phyloP scores from a whole-genome alignment of 305 asterid genomes.

The Fraxinus sp. region DNA sequence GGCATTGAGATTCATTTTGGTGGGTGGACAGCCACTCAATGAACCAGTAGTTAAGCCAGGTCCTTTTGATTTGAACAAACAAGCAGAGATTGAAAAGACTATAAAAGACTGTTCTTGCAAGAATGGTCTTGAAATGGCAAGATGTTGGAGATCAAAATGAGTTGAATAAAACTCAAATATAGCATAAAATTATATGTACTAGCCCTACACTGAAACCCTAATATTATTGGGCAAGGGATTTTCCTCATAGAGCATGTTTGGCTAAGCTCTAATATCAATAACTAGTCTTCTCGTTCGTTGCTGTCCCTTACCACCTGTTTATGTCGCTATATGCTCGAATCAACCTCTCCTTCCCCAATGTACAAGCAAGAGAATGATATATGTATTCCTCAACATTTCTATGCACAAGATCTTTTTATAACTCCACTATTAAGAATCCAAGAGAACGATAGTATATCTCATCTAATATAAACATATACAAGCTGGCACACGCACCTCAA shows the following conservation, averaged over 20 bases:
- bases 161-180: background rate
- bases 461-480: background rate
- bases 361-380: background rate
- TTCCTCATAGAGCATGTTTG: background rate
- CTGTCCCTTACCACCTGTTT: background rate
- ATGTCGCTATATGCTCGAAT: background rate
- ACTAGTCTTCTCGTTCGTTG: background rate
- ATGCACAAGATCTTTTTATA: background rate
- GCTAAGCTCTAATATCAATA: background rate
- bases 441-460: background rate
- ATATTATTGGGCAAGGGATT: background rate
- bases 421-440: background rate
- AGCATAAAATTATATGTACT: background rate
- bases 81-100: slow-evolving; percentile 74
- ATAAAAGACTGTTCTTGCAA: slow-evolving; percentile 70
- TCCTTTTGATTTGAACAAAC: slow-evolving; percentile 91
- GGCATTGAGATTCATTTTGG: slow-evolving; percentile 64
- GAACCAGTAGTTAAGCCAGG: slow-evolving; percentile 86
- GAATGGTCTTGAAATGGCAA: slow-evolving; percentile 90
- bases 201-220: background rate
- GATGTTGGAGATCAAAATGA: slow-evolving; percentile 61
- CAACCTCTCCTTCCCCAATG: background rate
- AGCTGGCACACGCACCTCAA: background rate
- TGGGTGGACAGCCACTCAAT: slow-evolving; percentile 72
- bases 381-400: background rate